Evolutionary conservation across 441 rosid genomes (phyloP).

Genomic region (Adansonia gregorii): DNA sequence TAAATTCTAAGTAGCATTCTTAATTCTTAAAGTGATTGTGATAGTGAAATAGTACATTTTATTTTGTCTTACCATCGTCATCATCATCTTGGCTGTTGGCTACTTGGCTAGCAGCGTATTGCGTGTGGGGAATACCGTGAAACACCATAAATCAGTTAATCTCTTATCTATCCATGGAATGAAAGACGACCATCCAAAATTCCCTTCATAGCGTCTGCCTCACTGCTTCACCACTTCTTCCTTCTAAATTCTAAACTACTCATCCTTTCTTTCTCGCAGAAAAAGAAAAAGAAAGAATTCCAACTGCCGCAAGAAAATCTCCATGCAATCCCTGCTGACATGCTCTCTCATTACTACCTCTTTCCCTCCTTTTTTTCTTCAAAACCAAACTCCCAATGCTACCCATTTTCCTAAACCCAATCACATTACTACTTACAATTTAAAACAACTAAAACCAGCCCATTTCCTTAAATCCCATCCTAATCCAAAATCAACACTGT

Average conservation of each 20-base stretch:
- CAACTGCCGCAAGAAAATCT: constrained; percentile 7
- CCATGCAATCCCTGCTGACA: constrained; percentile 28
- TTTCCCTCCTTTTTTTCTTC: constrained; percentile 19
- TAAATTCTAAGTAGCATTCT: too few relatives aligned
- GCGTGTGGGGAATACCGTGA: background rate
- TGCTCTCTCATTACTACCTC: constrained; percentile 21
- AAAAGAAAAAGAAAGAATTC: background rate
- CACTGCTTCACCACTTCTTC: background rate
- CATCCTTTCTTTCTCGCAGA: background rate
- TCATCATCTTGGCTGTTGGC: background rate
- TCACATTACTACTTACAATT: background rate
- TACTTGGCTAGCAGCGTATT: background rate
- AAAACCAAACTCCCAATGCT: background rate
- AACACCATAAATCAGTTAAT: constrained; percentile 3
- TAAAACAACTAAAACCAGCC: constrained; percentile 18
- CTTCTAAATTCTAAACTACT: background rate
- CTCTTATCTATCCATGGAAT: constrained; percentile 25
- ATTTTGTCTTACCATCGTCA: background rate
- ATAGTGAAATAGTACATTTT: too few relatives aligned
- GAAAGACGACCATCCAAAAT: constrained; percentile 5
- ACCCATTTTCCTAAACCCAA: constrained; percentile 5
- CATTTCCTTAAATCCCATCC: constrained; percentile 13
- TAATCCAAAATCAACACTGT: constrained; percentile 11
- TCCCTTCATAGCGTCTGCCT: background rate
- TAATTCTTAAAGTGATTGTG: too few relatives aligned